Evolutionary conservation across 2,329 filamentous ascomycete species (phyloP).

Genomic region (Neonectria faginata): DNA sequence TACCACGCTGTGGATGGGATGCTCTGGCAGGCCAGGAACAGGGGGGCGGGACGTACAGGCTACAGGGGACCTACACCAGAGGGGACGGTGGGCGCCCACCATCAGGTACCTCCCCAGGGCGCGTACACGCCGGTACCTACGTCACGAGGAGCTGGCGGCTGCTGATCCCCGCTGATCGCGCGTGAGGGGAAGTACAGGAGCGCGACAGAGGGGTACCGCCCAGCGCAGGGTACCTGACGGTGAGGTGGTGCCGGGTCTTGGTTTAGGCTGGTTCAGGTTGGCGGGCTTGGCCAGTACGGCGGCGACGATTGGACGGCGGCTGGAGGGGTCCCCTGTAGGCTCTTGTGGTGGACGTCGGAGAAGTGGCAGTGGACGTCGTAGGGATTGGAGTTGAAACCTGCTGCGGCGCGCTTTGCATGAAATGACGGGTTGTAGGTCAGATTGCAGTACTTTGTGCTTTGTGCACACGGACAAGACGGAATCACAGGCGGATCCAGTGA

Average conservation of each 20-base stretch:
- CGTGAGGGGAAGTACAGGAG: constrained; percentile 4
- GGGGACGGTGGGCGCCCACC: constrained; percentile 33
- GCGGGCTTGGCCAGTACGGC: constrained; percentile 38
- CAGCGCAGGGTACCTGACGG: constrained; percentile 38
- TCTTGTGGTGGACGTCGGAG: constrained; percentile 30
- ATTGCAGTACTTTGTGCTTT: constrained; percentile 22
- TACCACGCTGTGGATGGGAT: constrained; percentile 35
- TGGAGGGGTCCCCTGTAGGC: constrained; percentile 37
- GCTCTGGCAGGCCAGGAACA: constrained; percentile 44
- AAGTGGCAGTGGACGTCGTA: constrained; percentile 24
- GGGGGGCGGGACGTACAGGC: constrained; percentile 30
- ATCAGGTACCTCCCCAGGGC: constrained; percentile 31
- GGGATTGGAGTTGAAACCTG: constrained; percentile 32
- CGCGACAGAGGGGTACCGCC: constrained; percentile 30
- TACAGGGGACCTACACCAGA: constrained; percentile 20
- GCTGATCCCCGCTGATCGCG: constrained; percentile 8
- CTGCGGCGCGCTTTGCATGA: constrained; percentile 28
- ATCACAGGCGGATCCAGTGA: constrained; percentile 1
- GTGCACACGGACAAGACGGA: constrained; percentile 10
- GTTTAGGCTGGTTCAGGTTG: constrained; percentile 47
- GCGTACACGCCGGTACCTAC: constrained; percentile 23
- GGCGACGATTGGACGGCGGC: constrained; percentile 33
- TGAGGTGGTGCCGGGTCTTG: constrained; percentile 33
- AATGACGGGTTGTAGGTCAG: constrained; percentile 26
- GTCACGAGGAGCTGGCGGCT: not conserved